Conservation (phyloP, 2,329 filamentous ascomycete species). For the Colletotrichum cereale region DNA sequence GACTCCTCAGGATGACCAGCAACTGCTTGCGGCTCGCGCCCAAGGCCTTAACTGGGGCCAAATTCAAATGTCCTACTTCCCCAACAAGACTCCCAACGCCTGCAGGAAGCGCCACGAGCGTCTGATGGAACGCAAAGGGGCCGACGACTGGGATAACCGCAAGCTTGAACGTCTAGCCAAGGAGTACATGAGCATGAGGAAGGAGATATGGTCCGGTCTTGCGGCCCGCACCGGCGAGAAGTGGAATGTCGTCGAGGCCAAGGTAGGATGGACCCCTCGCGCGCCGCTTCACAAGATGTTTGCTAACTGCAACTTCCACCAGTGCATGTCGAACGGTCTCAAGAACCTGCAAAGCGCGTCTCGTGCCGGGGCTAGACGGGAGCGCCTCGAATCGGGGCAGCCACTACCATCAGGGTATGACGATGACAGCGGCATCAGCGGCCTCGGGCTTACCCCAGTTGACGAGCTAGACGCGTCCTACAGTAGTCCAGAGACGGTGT, state of each 20-base stretch:
- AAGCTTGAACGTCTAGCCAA: conserved; percentile 81
- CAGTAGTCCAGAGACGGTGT: conserved; percentile 65
- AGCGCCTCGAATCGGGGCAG: conserved; percentile 66
- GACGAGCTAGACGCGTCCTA: conserved; percentile 70
- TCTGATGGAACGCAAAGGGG: conserved; percentile 80
- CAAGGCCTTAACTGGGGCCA: conserved; percentile 86
- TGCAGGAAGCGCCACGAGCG: conserved; percentile 92
- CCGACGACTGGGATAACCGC: conserved; percentile 82
- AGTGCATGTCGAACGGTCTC: conserved; percentile 88
- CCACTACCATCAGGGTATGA: conserved; percentile 62
- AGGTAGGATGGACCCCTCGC: conserved; percentile 57
- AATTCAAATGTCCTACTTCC: conserved; percentile 82
- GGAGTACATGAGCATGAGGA: conserved; percentile 83
- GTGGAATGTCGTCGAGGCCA: conserved; percentile 78
- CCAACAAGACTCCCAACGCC: conserved; percentile 82
- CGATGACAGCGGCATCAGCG: conserved; percentile 80
- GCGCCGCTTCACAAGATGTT: neutral
- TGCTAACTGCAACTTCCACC: conserved; percentile 38
- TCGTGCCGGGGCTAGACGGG: conserved; percentile 74
- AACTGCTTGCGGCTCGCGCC: conserved; percentile 77
- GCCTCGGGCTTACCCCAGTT: conserved; percentile 69
- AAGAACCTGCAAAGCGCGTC: conserved; percentile 82
- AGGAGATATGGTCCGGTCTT: conserved; percentile 84
- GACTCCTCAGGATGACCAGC: conserved; percentile 80
- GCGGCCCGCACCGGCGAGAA: conserved; percentile 83